A percentile compares a stretch with the other conserved stretches of the same genome.
Conservation (phyloP, 768 basidiomycete species). For the Suillus decipiens region DNA sequence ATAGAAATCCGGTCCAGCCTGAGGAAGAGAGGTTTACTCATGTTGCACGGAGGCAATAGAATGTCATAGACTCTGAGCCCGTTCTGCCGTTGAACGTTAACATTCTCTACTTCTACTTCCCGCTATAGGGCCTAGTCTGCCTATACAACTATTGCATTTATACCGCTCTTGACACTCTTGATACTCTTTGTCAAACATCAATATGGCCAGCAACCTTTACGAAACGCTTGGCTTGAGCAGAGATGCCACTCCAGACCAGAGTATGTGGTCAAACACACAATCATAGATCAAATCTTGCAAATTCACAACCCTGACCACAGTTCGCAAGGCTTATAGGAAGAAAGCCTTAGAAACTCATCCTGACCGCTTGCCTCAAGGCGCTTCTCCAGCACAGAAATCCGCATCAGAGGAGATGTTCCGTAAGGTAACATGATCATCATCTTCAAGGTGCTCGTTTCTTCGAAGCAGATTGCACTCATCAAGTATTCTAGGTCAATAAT, state of each 20-base stretch:
- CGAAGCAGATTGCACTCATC: constrained; percentile 5
- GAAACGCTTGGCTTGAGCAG: constrained; percentile 55
- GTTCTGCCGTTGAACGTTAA: not conserved
- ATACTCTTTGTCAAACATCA: not conserved
- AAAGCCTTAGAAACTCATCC: constrained; percentile 75
- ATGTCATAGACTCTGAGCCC: constrained; percentile 1
- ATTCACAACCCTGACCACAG: constrained; percentile 36
- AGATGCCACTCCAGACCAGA: constrained; percentile 62
- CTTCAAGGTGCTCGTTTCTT: constrained; percentile 34
- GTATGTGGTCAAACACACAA: constrained; percentile 43
- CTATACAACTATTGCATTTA: not conserved
- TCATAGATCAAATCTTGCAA: not conserved
- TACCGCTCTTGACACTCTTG: not conserved
- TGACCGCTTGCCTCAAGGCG: constrained; percentile 60
- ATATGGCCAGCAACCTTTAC: constrained; percentile 65
- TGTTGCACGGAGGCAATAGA: constrained; percentile 3
- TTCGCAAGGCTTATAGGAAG: constrained; percentile 78
- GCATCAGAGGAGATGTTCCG: constrained; percentile 60
- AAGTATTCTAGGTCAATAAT: constrained; percentile 57
- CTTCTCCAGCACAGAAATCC: constrained; percentile 59
- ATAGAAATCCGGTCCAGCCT: not conserved
- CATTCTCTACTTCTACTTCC: not conserved
- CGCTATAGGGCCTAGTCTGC: not conserved
- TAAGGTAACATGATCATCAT: constrained; percentile 33
- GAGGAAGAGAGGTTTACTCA: not conserved